These are phyloP conservation scores for Penicillium nordicum DNA, from an alignment of 2,329 filamentous ascomycete species.

Conservation along the genomic window DNA sequence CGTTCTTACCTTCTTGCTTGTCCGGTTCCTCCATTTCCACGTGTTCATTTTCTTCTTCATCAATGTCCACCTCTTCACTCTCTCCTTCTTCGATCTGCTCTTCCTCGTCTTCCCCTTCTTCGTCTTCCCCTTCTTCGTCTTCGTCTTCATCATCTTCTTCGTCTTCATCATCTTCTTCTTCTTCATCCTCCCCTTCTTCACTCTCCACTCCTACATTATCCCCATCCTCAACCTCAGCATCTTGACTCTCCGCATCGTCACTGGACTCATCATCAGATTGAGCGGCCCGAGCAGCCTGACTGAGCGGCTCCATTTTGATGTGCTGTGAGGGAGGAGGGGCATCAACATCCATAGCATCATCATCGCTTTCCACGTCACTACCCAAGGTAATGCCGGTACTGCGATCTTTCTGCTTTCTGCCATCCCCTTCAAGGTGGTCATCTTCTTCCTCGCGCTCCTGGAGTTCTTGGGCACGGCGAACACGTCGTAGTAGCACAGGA, in stretches of 20 bases:
- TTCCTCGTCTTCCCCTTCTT: not conserved
- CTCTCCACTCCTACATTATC: slow-evolving; percentile 16
- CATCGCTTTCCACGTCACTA: slow-evolving; percentile 27
- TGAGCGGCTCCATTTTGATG: slow-evolving; percentile 12
- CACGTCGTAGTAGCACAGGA: slow-evolving; percentile 38
- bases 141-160: not conserved
- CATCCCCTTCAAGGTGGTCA: slow-evolving; percentile 24
- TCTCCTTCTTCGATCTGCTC: not conserved
- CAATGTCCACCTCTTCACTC: not conserved
- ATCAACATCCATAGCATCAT: slow-evolving; percentile 25
- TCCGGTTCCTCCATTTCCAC: not conserved
- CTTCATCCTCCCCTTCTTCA: slow-evolving; percentile 11
- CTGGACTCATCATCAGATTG: not conserved
- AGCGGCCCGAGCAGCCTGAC: not conserved
- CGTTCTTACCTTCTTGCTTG: too few species aligned
- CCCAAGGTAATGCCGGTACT: slow-evolving; percentile 31
- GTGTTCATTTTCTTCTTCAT: not conserved
- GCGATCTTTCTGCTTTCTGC: slow-evolving; percentile 10
- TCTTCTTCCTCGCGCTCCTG: slow-evolving; percentile 31
- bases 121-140: slow-evolving; percentile 11
- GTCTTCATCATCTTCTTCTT: not conserved
- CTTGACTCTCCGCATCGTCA: slow-evolving; percentile 8
- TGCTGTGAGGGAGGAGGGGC: slow-evolving; percentile 2
- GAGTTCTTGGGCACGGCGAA: slow-evolving; percentile 34
- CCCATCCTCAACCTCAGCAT: not conserved